Conservation (phyloP, 1,139 yeast genomes). For the Chernovozyma aurita region DNA sequence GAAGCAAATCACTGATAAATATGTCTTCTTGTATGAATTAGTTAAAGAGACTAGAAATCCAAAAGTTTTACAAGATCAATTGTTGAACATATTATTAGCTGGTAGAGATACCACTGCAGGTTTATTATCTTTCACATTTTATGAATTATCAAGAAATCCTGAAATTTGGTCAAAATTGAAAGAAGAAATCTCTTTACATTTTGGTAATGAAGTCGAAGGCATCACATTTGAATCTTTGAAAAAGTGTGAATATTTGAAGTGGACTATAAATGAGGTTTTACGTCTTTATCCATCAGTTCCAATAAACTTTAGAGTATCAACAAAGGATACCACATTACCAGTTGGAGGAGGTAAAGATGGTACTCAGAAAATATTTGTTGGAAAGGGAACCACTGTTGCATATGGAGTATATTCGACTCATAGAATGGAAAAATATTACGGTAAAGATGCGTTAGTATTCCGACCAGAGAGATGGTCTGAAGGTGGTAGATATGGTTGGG, state of each 20-base stretch:
- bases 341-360: constrained; percentile 49
- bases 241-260: constrained; percentile 44
- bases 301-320: constrained; percentile 43
- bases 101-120: constrained; percentile 49
- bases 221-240: constrained; percentile 49
- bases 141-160: constrained; percentile 40
- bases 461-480: constrained; percentile 43
- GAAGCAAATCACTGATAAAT: constrained; percentile 31
- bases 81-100: constrained; percentile 41
- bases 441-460: constrained; percentile 43
- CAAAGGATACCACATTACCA: constrained; percentile 45
- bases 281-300: constrained; percentile 58
- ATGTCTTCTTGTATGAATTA: constrained; percentile 42
- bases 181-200: constrained; percentile 25
- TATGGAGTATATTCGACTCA: constrained; percentile 46
- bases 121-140: constrained; percentile 37
- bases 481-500: constrained; percentile 35
- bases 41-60: constrained; percentile 43
- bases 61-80: constrained; percentile 38
- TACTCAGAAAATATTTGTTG: constrained; percentile 36
- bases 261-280: constrained; percentile 47
- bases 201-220: constrained; percentile 32
- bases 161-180: constrained; percentile 30
- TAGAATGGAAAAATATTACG: constrained; percentile 40
- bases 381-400: constrained; percentile 42